A percentile compares a stretch with the other conserved stretches of the same genome.
Evolutionary conservation across 768 basidiomycete genomes (phyloP).

Genomic region (Hemileccinum rubropunctum): DNA sequence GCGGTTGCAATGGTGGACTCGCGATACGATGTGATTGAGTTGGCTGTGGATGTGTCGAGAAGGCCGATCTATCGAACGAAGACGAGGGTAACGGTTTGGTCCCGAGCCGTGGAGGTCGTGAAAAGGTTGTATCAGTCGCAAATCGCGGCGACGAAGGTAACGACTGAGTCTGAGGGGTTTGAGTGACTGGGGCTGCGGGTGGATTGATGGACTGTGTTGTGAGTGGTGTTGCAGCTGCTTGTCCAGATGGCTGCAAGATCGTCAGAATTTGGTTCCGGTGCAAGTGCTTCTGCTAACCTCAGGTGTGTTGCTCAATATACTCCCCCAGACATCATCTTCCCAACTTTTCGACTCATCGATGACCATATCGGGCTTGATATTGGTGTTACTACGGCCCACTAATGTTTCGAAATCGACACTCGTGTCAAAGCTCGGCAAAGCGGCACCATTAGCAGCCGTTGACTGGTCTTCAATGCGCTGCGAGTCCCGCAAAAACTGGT

Average conservation of each 20-base stretch:
- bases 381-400: conserved; percentile 57
- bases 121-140: conserved; percentile 26
- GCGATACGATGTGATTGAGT: conserved; percentile 17
- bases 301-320: conserved; percentile 53
- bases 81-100: conserved; percentile 35
- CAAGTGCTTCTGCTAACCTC: conserved; percentile 19
- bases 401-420: conserved; percentile 85
- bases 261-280: conserved; percentile 2
- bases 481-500: conserved; percentile 89
- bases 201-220: conserved; percentile 16
- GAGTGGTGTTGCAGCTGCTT: conserved; percentile 12
- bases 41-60: conserved; percentile 25
- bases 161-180: conserved; percentile 32
- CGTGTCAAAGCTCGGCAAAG: conserved; percentile 37
- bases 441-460: conserved; percentile 42
- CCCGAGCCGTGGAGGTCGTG: conserved; percentile 41
- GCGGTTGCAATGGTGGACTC: conserved; percentile 22
- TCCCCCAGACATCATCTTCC: conserved; percentile 88
- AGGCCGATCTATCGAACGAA: conserved; percentile 32
- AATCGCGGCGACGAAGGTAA: conserved; percentile 38
- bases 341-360: conserved; percentile 45
- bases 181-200: conserved; percentile 6
- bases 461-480: conserved; percentile 85
- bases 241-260: conserved; percentile 12
- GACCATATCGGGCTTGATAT: conserved; percentile 44